Percentiles rank a stretch among this genome's conserved stretches.
Evolutionary conservation across 148 eudicot genomes (phyloP).

Genomic region (Dianthus caryophyllus): DNA sequence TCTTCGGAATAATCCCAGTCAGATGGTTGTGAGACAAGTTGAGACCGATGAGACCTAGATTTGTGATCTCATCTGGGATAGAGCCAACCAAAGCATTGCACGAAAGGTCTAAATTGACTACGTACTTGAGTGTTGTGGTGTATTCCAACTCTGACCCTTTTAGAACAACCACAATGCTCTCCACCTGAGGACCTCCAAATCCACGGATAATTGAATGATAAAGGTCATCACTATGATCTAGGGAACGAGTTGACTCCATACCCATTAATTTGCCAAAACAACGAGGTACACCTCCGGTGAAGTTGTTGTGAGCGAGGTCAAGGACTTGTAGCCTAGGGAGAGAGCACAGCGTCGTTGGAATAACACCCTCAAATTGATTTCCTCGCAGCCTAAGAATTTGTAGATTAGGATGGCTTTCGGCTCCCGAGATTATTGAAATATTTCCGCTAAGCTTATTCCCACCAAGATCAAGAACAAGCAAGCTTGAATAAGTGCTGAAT

Average conservation of each 20-base stretch:
- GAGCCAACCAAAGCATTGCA: slow-evolving; percentile 34
- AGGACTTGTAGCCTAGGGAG: slow-evolving; percentile 26
- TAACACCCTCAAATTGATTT: slow-evolving; percentile 26
- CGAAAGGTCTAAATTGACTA: slow-evolving; percentile 42
- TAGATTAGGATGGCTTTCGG: background rate
- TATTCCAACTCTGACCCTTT: slow-evolving; percentile 23
- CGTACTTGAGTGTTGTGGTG: slow-evolving; percentile 10
- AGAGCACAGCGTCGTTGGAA: slow-evolving; percentile 30
- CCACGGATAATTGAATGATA: background rate
- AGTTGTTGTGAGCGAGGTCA: slow-evolving; percentile 35
- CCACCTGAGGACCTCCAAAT: too few relatives aligned
- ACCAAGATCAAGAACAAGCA: slow-evolving; percentile 34
- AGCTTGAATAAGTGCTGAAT: background rate
- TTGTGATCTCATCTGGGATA: slow-evolving; percentile 40
- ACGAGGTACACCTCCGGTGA: slow-evolving; percentile 33
- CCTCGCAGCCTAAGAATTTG: slow-evolving; percentile 21
- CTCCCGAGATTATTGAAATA: slow-evolving; percentile 21
- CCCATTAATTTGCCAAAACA: slow-evolving; percentile 29
- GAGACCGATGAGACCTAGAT: slow-evolving; percentile 12
- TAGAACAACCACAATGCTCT: background rate
- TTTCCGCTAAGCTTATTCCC: slow-evolving; percentile 30
- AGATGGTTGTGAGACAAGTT: slow-evolving; percentile 30
- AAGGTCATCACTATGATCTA: too few relatives aligned
- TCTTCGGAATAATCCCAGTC: slow-evolving; percentile 16
- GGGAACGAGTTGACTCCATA: background rate